A percentile compares a stretch with the other conserved stretches of the same genome.
Conservation (phyloP, 2,329 filamentous ascomycete species). For the Colletotrichum sp. region DNA sequence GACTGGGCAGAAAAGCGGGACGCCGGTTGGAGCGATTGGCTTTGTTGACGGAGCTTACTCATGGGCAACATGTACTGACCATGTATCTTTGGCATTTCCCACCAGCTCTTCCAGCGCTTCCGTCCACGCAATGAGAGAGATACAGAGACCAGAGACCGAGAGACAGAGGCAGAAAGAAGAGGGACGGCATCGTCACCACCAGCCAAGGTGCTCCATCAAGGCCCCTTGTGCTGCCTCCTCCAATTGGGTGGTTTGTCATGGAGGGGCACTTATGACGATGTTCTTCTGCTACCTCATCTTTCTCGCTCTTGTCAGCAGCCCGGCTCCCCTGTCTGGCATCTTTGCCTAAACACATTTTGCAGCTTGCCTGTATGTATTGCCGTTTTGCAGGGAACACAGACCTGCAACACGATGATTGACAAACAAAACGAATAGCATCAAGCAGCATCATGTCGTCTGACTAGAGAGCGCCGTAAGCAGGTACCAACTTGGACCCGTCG, state of each 20-base stretch:
- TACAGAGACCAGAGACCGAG: not conserved
- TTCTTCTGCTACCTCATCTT: constrained; percentile 3
- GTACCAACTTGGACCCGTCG: not conserved
- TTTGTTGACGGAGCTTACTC: constrained; percentile 20
- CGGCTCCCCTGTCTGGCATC: not conserved
- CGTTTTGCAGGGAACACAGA: not conserved
- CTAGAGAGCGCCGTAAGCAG: not conserved
- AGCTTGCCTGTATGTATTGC: not conserved
- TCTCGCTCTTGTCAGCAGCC: constrained; percentile 1
- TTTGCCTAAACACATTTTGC: not conserved
- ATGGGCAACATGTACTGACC: not conserved
- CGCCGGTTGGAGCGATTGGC: not conserved
- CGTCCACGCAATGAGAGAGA: not conserved
- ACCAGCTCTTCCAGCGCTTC: constrained; percentile 14
- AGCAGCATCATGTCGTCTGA: not conserved
- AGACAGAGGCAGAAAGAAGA: not conserved
- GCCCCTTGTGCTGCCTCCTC: not conserved
- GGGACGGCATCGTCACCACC: constrained; percentile 12
- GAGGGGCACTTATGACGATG: constrained; percentile 21
- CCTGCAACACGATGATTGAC: not conserved
- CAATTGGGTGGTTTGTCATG: constrained; percentile 9
- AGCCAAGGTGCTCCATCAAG: constrained; percentile 6
- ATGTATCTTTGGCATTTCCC: constrained; percentile 4
- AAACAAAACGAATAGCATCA: not conserved
- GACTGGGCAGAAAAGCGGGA: constrained; percentile 14